These are phyloP conservation scores for Corylus americana DNA, from an alignment of 306 rosid genomes.

Conservation along the genomic window DNA sequence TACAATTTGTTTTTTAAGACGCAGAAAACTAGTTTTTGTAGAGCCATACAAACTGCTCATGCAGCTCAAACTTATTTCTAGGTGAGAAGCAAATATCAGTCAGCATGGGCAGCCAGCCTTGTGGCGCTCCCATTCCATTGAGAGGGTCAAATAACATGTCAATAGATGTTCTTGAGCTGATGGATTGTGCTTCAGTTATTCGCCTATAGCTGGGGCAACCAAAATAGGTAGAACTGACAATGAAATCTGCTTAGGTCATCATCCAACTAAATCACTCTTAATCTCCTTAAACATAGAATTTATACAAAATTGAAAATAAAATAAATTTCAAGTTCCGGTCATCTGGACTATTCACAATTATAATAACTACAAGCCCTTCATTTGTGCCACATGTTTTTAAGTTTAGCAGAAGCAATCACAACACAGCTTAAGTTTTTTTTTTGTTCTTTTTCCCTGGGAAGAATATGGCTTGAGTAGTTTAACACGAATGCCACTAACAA, in stretches of 20 bases:
- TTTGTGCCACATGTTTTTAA: background rate
- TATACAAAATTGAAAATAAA: background rate
- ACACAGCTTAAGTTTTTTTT: background rate
- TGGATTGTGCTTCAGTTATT: slow-evolving; percentile 1
- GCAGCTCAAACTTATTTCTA: background rate
- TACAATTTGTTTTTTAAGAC: background rate
- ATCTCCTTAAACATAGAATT: background rate
- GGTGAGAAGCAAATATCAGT: background rate
- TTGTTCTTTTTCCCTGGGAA: background rate
- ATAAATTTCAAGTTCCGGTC: background rate
- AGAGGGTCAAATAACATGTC: background rate
- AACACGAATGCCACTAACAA: background rate
- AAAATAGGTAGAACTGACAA: background rate
- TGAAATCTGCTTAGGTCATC: background rate
- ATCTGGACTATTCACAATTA: background rate
- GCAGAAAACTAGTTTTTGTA: background rate
- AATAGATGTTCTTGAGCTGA: background rate
- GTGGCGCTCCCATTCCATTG: background rate
- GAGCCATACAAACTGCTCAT: background rate
- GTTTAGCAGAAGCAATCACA: background rate
- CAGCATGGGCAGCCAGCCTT: background rate
- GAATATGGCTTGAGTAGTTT: background rate
- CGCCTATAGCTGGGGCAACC: background rate
- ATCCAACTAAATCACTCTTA: background rate
- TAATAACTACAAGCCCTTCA: background rate